A percentile compares a stretch with the other conserved stretches of the same genome.
phyloP scores from a whole-genome alignment of 768 basidiomycete genomes.

The Termitomyces sp. region DNA sequence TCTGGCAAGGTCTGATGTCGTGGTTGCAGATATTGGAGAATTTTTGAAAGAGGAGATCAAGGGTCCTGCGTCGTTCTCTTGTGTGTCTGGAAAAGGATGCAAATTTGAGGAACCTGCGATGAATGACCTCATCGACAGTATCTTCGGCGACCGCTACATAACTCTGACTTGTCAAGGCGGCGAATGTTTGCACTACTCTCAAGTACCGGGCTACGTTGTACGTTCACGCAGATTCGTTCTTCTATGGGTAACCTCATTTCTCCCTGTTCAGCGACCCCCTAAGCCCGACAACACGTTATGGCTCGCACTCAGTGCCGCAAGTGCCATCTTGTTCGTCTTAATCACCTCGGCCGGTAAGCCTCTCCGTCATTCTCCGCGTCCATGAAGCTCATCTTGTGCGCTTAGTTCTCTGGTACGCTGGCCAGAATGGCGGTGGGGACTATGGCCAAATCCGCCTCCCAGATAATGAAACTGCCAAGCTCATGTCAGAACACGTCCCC shows the following conservation, averaged over 20 bases:
- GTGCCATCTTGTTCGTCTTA: conserved; percentile 71
- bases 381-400: background rate
- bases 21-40: conserved; percentile 76
- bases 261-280: conserved; percentile 51
- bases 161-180: conserved; percentile 83
- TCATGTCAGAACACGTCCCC: conserved; percentile 94
- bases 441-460: conserved; percentile 73
- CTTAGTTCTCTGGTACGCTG: conserved; percentile 84
- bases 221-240: conserved; percentile 14
- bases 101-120: conserved; percentile 94
- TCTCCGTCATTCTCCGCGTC: background rate
- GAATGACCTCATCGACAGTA: conserved; percentile 89
- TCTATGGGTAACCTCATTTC: background rate
- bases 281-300: conserved; percentile 80
- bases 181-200: conserved; percentile 90
- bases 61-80: conserved; percentile 86
- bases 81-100: conserved; percentile 67
- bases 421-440: conserved; percentile 64
- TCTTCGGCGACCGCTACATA: conserved; percentile 92
- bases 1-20: background rate
- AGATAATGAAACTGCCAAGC: conserved; percentile 72
- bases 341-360: conserved; percentile 53
- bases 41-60: conserved; percentile 87
- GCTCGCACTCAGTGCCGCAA: conserved; percentile 81
- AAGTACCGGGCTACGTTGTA: conserved; percentile 90